Conservation (phyloP, 352 stramenopile genomes). For the Globisporangium abappressorium region DNA sequence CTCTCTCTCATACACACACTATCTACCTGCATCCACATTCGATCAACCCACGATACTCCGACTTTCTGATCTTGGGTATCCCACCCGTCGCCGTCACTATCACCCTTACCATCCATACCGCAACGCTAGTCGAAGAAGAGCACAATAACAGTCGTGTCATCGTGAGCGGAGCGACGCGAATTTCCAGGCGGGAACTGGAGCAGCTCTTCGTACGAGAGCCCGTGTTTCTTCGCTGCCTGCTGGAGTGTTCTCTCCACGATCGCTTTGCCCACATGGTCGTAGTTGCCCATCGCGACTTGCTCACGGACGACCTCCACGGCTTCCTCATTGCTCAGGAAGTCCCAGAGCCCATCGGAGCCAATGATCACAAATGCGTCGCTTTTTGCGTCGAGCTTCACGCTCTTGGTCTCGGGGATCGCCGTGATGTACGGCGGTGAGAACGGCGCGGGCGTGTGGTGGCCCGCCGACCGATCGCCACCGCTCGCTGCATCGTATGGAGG, state of each 20-base stretch:
- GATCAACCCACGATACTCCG: neutral
- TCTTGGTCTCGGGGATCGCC: constrained; percentile 52
- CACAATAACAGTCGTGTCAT: constrained; percentile 91
- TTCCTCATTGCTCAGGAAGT: constrained; percentile 94
- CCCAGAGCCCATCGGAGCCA: constrained; percentile 95
- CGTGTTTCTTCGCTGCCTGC: neutral
- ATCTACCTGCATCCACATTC: neutral
- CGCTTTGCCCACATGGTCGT: constrained; percentile 14
- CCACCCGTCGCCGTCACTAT: neutral
- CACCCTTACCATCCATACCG: too few relatives aligned
- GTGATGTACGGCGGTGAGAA: constrained; percentile 93
- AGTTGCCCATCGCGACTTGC: constrained; percentile 52
- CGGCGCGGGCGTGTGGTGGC: constrained; percentile 79
- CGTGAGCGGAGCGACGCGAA: constrained; percentile 76
- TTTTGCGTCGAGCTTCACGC: neutral
- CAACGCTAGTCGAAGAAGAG: constrained; percentile 51
- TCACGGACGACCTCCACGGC: constrained; percentile 86
- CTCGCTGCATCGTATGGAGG: constrained; percentile 35
- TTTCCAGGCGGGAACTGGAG: constrained; percentile 8
- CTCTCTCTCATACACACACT: neutral
- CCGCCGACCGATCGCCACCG: constrained; percentile 73
- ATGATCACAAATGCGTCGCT: constrained; percentile 96
- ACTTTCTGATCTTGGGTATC: neutral
- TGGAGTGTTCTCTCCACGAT: neutral
- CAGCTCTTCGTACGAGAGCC: neutral